Evolutionary conservation across 2,329 filamentous ascomycete genomes (phyloP).

Genomic region (Fusarium sp.): DNA sequence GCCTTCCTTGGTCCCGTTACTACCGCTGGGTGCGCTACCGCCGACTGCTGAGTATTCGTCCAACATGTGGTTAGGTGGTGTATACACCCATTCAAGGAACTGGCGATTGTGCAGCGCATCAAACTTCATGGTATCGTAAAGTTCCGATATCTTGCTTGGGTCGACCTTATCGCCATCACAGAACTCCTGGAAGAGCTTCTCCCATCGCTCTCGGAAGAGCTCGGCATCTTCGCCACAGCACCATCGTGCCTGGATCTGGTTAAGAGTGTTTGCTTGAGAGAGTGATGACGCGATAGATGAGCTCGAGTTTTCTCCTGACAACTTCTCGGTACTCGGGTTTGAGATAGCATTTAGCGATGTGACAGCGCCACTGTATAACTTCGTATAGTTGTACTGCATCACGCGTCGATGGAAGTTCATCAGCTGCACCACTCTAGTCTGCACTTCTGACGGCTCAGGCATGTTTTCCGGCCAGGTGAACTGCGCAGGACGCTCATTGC

Average conservation of each 20-base stretch:
- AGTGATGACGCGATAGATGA: constrained; percentile 61
- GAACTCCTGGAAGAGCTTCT: constrained; percentile 97
- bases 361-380: constrained; percentile 75
- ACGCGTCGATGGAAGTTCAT: constrained; percentile 98
- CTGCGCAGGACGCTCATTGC: constrained; percentile 91
- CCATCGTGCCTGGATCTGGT: constrained; percentile 88
- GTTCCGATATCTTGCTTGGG: constrained; percentile 96
- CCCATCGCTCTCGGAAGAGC: constrained; percentile 96
- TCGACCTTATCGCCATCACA: constrained; percentile 98
- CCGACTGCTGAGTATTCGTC: constrained; percentile 68
- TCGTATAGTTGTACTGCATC: constrained; percentile 93
- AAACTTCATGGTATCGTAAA: constrained; percentile 99
- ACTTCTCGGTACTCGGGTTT: constrained; percentile 61
- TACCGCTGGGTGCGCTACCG: constrained; percentile 39
- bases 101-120: constrained; percentile 96
- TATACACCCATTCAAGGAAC: constrained; percentile 98
- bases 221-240: constrained; percentile 96
- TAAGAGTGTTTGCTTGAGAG: constrained; percentile 71
- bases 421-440: constrained; percentile 89
- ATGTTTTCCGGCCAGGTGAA: constrained; percentile 98
- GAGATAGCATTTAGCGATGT: constrained; percentile 70
- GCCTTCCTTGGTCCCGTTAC: constrained; percentile 54
- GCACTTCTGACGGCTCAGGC: constrained; percentile 92
- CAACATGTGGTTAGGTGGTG: constrained; percentile 81
- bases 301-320: constrained; percentile 55